Base-by-base conservation (phyloP, 2,329 filamentous ascomycete genomes). In the Fusarium sp. region DNA sequence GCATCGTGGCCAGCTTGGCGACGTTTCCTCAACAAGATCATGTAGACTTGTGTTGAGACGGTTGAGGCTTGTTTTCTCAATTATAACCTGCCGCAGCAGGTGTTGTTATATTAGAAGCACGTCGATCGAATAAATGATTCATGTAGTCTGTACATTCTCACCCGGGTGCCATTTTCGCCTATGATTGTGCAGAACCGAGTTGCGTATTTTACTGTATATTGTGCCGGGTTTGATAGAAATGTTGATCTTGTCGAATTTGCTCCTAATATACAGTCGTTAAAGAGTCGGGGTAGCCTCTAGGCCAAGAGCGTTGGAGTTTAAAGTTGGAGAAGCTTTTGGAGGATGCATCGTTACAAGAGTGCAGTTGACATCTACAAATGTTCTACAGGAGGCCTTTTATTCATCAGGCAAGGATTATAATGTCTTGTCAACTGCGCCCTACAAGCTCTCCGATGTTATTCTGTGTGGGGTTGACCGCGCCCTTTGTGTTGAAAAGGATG, bases 1-100 rank as follows among this genome's bases (percentile, higher is more conserved):
- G 82, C 81, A 13, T 69, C 75, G 4, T 82, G 79, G 79, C 85
- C 85, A 2, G 72, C 76, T 11, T 88, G 84, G 84, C 77, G 75
- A 70, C 76, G 78, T 4, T 42, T 73, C 22, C 43, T 77, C 3
- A 54, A 79, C 71, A 74, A 71, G 49, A 34, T 80, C 49, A 78
- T 81, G 47, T 80, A 77, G 68, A 41, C 31, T 29, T n/a, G 26
- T 59, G 45, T 34, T 49, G 19, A 6, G 12, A 45, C 15, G 13
- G 13, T 39, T 24, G 28, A 29, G 15, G 12, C 19, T 35, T 32
- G 34, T 7, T 25, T 38, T 29, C 22, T 9, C 34, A 36, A 22
- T 29, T 11, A 22, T 15, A 32, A 35, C 9, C 7, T 15, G 12
- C 6, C 10, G 15, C 8, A n/a, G 15, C 22, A 22, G 13, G 13